These are phyloP conservation scores for Ustilago tritici DNA, from an alignment of 1,284 basidiomycete genomes.

Conservation along the genomic window DNA sequence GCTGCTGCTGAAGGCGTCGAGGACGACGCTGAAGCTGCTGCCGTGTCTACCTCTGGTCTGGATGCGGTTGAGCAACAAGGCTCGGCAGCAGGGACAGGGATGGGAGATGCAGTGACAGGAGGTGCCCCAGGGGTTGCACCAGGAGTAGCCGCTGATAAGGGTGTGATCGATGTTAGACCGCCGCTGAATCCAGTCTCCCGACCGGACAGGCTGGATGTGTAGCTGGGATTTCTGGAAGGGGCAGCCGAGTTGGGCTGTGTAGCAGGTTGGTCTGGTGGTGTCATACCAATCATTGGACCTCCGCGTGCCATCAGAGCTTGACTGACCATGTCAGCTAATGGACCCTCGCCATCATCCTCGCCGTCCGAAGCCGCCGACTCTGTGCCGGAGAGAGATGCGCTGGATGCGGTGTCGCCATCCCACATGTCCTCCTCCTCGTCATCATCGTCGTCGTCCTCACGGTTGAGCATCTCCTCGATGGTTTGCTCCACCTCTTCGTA, in stretches of 20 bases:
- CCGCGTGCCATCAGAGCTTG: constrained; percentile 46
- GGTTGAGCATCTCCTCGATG: constrained; percentile 74
- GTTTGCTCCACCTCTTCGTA: constrained; percentile 96
- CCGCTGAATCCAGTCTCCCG: constrained; percentile 34
- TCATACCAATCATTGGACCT: constrained; percentile 43
- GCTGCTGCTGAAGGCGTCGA: constrained; percentile 11
- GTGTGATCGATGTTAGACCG: constrained; percentile 34
- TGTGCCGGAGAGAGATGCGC: constrained; percentile 36
- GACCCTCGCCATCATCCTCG: constrained; percentile 36
- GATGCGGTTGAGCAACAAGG: constrained; percentile 9
- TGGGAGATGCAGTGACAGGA: constrained; percentile 5
- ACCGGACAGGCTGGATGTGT: constrained; percentile 22
- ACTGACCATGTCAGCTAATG: constrained; percentile 44
- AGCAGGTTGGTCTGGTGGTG: constrained; percentile 29
- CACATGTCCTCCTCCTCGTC: constrained; percentile 60
- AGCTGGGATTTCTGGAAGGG: constrained; percentile 35
- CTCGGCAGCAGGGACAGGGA: constrained; percentile 1
- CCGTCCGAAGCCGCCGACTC: constrained; percentile 44
- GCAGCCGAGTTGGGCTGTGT: constrained; percentile 33
- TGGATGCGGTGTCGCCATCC: constrained; percentile 46
- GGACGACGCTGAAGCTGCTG: constrained; percentile 23
- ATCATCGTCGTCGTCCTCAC: constrained; percentile 67
- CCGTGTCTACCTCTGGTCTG: constrained; percentile 21
- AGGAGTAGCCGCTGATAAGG: constrained; percentile 10
- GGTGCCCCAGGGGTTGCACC: neutral